Percentiles rank a stretch among this genome's conserved stretches.
These are phyloP conservation scores for Neurospora sublineolata DNA, from an alignment of 495 filamentous ascomycete genomes.

Conservation along the genomic window DNA sequence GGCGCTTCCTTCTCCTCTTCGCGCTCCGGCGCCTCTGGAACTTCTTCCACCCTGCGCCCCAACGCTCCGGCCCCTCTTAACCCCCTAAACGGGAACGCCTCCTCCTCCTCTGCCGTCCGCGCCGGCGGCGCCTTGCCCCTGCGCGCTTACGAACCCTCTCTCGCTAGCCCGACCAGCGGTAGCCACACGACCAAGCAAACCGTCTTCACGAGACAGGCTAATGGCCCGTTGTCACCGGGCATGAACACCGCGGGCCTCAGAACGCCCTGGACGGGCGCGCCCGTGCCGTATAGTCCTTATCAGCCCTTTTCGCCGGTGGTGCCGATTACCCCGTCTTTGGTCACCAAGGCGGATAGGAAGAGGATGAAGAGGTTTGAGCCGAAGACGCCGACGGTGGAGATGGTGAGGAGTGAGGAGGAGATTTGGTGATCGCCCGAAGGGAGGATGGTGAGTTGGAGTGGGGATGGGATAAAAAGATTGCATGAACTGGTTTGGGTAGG, in stretches of 20 bases:
- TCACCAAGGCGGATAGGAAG: constrained; percentile 66
- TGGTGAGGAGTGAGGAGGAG: constrained; percentile 42
- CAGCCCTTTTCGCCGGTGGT: constrained; percentile 85
- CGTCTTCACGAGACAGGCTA: constrained; percentile 52
- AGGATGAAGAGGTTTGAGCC: constrained; percentile 49
- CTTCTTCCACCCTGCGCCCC: constrained; percentile 15
- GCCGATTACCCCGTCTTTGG: constrained; percentile 72
- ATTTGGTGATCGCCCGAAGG: too few relatives aligned
- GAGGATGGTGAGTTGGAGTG: neutral
- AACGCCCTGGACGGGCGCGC: constrained; percentile 61
- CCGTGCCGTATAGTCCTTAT: constrained; percentile 77
- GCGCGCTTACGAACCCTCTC: constrained; percentile 47
- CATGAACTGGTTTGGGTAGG: neutral
- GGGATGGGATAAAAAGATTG: neutral
- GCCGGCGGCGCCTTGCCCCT: constrained; percentile 46
- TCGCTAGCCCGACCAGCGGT: constrained; percentile 32
- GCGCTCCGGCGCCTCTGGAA: neutral
- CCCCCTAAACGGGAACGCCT: constrained; percentile 4
- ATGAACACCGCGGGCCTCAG: constrained; percentile 28
- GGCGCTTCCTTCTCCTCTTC: constrained; percentile 12
- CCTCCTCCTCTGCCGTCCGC: constrained; percentile 25
- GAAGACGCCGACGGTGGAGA: constrained; percentile 40
- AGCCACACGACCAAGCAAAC: constrained; percentile 59
- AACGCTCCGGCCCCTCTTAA: constrained; percentile 4
- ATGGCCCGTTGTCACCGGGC: constrained; percentile 32